Evolutionary conservation across 495 filamentous ascomycete species (phyloP).

Genomic region (Penicillium alfredii): DNA sequence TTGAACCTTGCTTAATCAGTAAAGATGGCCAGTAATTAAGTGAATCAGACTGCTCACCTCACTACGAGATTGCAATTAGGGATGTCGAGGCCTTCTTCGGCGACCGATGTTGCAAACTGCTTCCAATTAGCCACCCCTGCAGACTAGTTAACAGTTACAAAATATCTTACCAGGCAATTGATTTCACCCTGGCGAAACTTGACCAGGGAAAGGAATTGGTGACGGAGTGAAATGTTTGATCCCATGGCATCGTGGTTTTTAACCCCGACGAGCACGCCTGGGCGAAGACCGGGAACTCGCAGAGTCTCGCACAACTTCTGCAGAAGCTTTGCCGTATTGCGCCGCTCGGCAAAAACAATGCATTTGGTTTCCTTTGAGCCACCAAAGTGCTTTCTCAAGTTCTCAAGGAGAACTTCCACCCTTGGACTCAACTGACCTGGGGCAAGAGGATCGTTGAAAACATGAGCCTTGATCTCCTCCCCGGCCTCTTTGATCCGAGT

Average conservation of each 20-base stretch:
- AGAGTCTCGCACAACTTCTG: constrained; percentile 56
- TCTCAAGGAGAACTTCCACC: constrained; percentile 54
- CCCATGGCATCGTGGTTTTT: constrained; percentile 43
- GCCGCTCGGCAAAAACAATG: constrained; percentile 79
- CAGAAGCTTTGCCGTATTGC: constrained; percentile 72
- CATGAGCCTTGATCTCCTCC: constrained; percentile 47
- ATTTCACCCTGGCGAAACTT: constrained; percentile 74
- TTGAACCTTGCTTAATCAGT: constrained; percentile 57
- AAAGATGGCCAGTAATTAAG: background rate
- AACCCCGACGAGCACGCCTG: constrained; percentile 63
- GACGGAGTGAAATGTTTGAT: constrained; percentile 57
- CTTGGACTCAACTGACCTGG: constrained; percentile 60
- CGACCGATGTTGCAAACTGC: constrained; percentile 79
- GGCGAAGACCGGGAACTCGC: constrained; percentile 51
- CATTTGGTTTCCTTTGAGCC: constrained; percentile 57
- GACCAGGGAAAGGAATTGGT: constrained; percentile 70
- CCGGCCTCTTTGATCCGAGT: constrained; percentile 55
- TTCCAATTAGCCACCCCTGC: constrained; percentile 6
- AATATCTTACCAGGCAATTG: constrained; percentile 73
- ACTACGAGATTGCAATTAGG: constrained; percentile 91
- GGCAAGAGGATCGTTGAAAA: constrained; percentile 37
- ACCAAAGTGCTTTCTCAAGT: constrained; percentile 54
- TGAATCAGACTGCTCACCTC: constrained; percentile 28
- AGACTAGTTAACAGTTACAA: too few species aligned
- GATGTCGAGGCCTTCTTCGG: constrained; percentile 93